These are phyloP conservation scores for Cladosporium sp. DNA, from an alignment of 2,329 filamentous ascomycete species.

Conservation along the genomic window DNA sequence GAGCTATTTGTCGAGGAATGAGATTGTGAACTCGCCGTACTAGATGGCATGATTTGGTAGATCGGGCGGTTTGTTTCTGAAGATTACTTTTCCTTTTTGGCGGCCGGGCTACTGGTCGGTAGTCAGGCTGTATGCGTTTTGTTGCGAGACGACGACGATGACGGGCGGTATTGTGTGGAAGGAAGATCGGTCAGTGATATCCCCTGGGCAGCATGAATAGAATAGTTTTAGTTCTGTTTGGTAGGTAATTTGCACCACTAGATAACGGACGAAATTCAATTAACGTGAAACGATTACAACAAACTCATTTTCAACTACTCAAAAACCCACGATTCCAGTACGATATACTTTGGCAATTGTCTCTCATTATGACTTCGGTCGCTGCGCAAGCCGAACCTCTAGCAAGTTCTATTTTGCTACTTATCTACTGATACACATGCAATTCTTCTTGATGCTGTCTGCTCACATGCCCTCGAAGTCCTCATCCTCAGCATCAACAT, in stretches of 20 bases:
- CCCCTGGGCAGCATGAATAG: background rate
- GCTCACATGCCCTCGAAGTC: conserved; percentile 91
- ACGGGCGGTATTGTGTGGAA: background rate
- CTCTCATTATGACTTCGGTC: background rate
- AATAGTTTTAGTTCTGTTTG: background rate
- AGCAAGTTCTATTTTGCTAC: conserved; percentile 2
- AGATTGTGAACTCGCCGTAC: conserved; percentile 74
- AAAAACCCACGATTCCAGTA: too few species aligned
- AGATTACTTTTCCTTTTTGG: background rate
- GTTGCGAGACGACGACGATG: background rate
- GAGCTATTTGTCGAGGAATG: conserved; percentile 73
- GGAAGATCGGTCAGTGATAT: background rate
- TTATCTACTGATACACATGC: background rate
- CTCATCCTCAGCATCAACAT: conserved; percentile 84
- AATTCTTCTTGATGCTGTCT: background rate
- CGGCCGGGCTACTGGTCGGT: background rate
- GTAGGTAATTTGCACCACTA: background rate
- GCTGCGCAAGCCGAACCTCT: background rate
- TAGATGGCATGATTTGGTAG: conserved; percentile 23
- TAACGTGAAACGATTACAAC: background rate
- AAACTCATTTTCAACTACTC: too few species aligned
- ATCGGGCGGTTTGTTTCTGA: background rate
- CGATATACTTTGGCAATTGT: background rate
- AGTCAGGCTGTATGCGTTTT: background rate
- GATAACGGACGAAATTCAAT: background rate